Evolutionary conservation across 305 asterid genomes (phyloP).

Genomic region (Fraxinus sp.): DNA sequence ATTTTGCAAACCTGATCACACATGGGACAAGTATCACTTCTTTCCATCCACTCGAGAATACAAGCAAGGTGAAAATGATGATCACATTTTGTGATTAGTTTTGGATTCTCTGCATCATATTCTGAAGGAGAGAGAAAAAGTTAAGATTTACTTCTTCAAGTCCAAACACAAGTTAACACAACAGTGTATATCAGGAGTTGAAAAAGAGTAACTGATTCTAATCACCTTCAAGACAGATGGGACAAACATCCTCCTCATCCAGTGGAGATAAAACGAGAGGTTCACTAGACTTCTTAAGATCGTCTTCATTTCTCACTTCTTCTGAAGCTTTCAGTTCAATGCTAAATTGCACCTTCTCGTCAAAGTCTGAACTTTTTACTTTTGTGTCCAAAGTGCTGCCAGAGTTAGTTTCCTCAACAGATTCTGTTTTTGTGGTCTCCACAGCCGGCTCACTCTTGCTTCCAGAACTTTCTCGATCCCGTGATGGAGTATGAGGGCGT

Average conservation of each 20-base stretch:
- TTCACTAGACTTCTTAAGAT: slow-evolving; percentile 52
- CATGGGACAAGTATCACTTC: slow-evolving; percentile 89
- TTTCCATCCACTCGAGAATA: slow-evolving; percentile 95
- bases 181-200: slow-evolving; percentile 10
- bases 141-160: slow-evolving; percentile 11
- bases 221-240: slow-evolving; percentile 88
- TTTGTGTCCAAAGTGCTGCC: slow-evolving; percentile 42
- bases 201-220: background rate
- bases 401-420: slow-evolving; percentile 39
- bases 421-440: slow-evolving; percentile 34
- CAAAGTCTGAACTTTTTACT: slow-evolving; percentile 47
- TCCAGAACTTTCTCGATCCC: slow-evolving; percentile 36
- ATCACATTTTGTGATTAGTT: slow-evolving; percentile 74
- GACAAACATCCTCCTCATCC: slow-evolving; percentile 83
- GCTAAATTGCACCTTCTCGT: slow-evolving; percentile 35
- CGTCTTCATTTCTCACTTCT: slow-evolving; percentile 56
- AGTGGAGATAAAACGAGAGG: slow-evolving; percentile 36
- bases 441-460: slow-evolving; percentile 40
- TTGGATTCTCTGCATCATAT: slow-evolving; percentile 80
- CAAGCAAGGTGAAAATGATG: slow-evolving; percentile 91
- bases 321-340: slow-evolving; percentile 36
- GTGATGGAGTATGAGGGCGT: slow-evolving; percentile 45
- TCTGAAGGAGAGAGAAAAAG: slow-evolving; percentile 41
- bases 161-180: slow-evolving; percentile 9
- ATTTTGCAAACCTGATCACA: slow-evolving; percentile 64